Conservation (phyloP, 306 rosid species). For the Sophora flavescens region DNA sequence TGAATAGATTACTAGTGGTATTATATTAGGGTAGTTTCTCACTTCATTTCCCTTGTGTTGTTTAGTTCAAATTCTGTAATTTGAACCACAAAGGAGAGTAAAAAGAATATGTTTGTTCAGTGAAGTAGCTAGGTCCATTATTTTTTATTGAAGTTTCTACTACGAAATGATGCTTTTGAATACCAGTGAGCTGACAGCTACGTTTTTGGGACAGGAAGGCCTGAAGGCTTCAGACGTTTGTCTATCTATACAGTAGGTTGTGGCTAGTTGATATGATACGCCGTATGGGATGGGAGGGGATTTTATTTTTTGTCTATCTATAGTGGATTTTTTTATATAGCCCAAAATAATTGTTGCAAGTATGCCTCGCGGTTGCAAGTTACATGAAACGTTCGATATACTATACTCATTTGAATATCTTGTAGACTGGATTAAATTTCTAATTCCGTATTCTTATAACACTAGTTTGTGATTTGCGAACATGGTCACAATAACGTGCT, state of each 20-base stretch:
- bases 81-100: constrained; percentile 37
- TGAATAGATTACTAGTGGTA: constrained; percentile 62
- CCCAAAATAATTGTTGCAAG: too few species aligned
- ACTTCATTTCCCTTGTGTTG: constrained; percentile 55
- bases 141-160: constrained; percentile 39
- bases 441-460: neutral
- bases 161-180: neutral
- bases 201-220: constrained; percentile 19
- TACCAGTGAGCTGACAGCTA: constrained; percentile 27
- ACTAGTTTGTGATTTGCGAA: neutral
- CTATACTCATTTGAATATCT: neutral
- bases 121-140: constrained; percentile 40
- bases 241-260: neutral
- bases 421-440: neutral
- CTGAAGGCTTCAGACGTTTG: neutral
- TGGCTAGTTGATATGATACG: neutral
- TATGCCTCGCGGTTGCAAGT: neutral
- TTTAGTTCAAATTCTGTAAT: constrained; percentile 65
- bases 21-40: constrained; percentile 57
- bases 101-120: constrained; percentile 55
- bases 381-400: neutral
- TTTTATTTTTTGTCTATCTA: too few species aligned
- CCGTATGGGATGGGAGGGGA: too few species aligned
- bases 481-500: neutral
- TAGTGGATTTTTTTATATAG: too few species aligned